Conservation (phyloP, 176 grass and related monocot genomes). For the Poa annua region DNA sequence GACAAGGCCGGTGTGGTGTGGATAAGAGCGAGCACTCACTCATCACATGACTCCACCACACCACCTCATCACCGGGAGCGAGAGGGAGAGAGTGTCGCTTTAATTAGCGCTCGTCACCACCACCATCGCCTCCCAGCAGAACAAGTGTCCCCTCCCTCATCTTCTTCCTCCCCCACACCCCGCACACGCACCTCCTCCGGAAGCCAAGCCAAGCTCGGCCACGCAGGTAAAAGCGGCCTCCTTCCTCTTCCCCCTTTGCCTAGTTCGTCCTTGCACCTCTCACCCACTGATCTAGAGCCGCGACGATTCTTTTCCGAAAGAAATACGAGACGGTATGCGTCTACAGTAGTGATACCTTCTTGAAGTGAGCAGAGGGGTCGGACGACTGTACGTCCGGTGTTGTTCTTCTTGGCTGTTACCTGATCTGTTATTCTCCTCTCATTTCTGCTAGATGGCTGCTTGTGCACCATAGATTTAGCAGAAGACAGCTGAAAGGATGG, state of each 20-base stretch:
- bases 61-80: background rate
- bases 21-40: conserved; percentile 45
- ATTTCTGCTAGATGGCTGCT: background rate
- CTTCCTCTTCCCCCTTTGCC: background rate
- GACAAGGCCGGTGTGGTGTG: conserved; percentile 39
- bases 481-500: background rate
- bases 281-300: background rate
- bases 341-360: background rate
- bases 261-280: background rate
- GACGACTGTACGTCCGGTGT: background rate
- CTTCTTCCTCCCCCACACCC: background rate
- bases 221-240: conserved; percentile 48
- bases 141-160: conserved; percentile 40
- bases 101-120: conserved; percentile 35
- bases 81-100: conserved; percentile 34
- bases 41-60: conserved; percentile 35
- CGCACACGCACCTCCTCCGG: background rate
- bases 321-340: conserved; percentile 3
- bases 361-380: background rate
- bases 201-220: conserved; percentile 22
- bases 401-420: background rate
- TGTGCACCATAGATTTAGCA: background rate
- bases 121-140: conserved; percentile 13
- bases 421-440: background rate
- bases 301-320: background rate